Evolutionary conservation across 176 grass and related monocot genomes (phyloP), one percentile per base, ranked within the genome.

Genomic region (Areca catechu): DNA sequence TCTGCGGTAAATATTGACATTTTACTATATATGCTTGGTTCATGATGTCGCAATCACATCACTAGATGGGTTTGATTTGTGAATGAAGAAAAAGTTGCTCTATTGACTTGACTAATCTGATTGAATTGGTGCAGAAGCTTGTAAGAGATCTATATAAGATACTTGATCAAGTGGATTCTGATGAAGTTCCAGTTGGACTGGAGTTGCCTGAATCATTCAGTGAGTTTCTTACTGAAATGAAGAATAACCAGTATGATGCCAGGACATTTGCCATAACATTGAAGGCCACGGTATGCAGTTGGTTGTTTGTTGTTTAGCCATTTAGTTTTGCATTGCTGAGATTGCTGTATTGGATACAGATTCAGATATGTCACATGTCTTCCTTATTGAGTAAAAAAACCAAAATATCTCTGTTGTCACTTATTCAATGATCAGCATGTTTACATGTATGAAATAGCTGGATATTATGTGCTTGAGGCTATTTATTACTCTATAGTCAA

Each of bases 61-160:
- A 2, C 54, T 56, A 58, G 56, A 51, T 61, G 63, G 49, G 72
- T 74, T 22, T 68, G 54, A 66, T 67, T 83, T 87, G 89, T 87
- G 81, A 70, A 60, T 60, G 57, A 15, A 64, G 3, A 7, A 60
- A 60, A 24, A 3, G 20, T 23, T 23, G 43, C 34, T 50, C 1
- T 49, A 17, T 48, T 22, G 15, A 23, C 18, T 12, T 64, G 19
- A 17, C 61, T 64, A 34, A 48, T 16, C 34, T 64, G 34, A 43
- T 43, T 43, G 48, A 50, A 49, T 50, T 64, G 19, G 21, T 48
- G 47, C 61, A 64, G 61, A 64, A n/a, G 34, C 78, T 89, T 53
- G 82, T 95, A 62, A 83, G 89, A 78, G 85, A 95, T 66, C 52
- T 95, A 53, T 95, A 89, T 50, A 76, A 80, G 65, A 71, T 95